Conservation (phyloP, 1,284 basidiomycete genomes). For the Somion occarium region DNA sequence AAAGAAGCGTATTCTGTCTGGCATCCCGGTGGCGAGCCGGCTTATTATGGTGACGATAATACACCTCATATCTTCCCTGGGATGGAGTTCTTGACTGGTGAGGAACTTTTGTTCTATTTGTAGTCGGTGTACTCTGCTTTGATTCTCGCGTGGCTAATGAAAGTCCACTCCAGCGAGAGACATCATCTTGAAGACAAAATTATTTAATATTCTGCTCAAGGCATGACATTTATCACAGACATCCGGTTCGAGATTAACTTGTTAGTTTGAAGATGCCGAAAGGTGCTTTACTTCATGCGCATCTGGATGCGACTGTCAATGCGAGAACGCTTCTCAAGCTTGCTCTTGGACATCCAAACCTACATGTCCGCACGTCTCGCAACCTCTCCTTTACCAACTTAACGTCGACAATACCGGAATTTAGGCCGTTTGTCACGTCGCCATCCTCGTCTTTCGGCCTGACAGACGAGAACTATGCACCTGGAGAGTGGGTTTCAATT, state of each 20-base stretch:
- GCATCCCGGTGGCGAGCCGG: not conserved
- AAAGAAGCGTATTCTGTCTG: not conserved
- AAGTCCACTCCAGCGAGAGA: not conserved
- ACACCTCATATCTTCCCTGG: not conserved
- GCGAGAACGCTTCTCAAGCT: constrained; percentile 43
- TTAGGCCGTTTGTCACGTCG: constrained; percentile 36
- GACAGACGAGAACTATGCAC: constrained; percentile 34
- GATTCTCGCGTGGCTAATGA: not conserved
- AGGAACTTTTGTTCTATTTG: too few species aligned
- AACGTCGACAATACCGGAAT: constrained; percentile 41
- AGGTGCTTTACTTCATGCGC: constrained; percentile 65
- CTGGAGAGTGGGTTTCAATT: constrained; percentile 50
- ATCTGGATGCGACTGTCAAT: constrained; percentile 67
- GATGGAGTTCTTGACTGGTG: constrained; percentile 1
- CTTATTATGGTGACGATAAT: not conserved
- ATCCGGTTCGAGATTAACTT: not conserved
- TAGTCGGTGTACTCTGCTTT: not conserved
- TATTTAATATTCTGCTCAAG: not conserved
- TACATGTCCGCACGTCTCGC: constrained; percentile 49
- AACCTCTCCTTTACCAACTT: constrained; percentile 35
- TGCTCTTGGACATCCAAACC: constrained; percentile 49
- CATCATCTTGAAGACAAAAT: not conserved
- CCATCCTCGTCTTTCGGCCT: constrained; percentile 33
- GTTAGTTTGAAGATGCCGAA: constrained; percentile 69
- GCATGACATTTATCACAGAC: not conserved